Base-by-base conservation (phyloP, 306 rosid genomes). In the Quercus alba region DNA sequence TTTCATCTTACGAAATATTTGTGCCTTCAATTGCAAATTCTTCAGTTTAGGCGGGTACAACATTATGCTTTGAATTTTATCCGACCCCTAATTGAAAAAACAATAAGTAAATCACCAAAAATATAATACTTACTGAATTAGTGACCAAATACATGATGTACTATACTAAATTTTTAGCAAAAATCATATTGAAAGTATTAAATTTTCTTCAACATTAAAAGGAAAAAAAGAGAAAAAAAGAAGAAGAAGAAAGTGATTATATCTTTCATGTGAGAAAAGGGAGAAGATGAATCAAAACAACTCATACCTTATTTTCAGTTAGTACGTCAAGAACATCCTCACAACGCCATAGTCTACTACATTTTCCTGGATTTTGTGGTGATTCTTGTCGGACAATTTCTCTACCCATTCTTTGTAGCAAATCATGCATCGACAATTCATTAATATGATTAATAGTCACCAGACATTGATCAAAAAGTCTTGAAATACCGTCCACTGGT, bases 301-400 rank as follows among this genome's bases (percentile, higher is more conserved):
- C 2, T 9, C 1, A 17, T 18, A 21, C 88, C 33, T 1, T 70
- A 31, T 78, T 62, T 1, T 44, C 7, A 55, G 25, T 1, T 11
- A 85, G 33, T 9, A 85, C 72, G 1, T 61, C 0, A 25, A 51
- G 3, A 3, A 75, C 63, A n/a, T 85, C 88, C 3, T 72, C 55
- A 1, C 23, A 23, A 31, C 7, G 26, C 78, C 81, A 77, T 51
- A 82, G 44, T 28, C 85, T 81, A 19, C 85, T 81, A 17, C 83
- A 76, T 12, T 56, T 18, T n/a, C 72, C 72, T 2, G 73, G 85
- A 20, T 74, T 38, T 3, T 6, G 3, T 0, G 71, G 57, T 9
- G 73, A 78, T 69, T 85, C 83, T 35, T 62, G 46, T 1, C 38
- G 23, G 20, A 85, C 81, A 28, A 81, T 85, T 61, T 62, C 83